Evolutionary conservation across 2,329 filamentous ascomycete genomes (phyloP).

Genomic region (Penicillium capsulatum): DNA sequence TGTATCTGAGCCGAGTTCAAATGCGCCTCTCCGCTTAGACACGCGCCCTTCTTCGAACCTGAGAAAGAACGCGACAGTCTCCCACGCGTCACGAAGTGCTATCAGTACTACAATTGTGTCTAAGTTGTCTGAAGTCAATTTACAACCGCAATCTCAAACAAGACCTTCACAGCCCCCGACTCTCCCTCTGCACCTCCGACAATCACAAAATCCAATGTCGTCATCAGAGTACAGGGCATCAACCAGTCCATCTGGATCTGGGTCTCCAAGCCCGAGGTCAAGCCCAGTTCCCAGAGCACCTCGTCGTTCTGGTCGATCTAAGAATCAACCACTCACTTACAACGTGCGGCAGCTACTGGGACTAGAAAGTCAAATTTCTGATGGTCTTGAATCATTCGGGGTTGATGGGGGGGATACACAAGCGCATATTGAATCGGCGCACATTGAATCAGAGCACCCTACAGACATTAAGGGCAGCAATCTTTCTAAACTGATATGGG

Average conservation of each 20-base stretch:
- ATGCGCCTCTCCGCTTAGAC: too few relatives aligned
- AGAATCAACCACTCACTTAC: conserved; percentile 3
- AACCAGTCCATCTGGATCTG: background rate
- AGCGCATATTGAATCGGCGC: background rate
- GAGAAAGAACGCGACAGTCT: background rate
- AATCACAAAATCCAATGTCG: background rate
- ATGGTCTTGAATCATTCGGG: too few relatives aligned
- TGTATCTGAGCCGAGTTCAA: background rate
- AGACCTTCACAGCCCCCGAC: background rate
- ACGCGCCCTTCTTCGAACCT: too few relatives aligned
- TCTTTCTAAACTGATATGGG: conserved; percentile 26
- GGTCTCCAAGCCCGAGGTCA: background rate
- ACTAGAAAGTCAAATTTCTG: background rate
- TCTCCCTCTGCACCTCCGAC: too few relatives aligned
- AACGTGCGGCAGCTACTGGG: conserved; percentile 4
- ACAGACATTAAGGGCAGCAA: background rate
- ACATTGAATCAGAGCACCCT: background rate
- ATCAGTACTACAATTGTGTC: background rate
- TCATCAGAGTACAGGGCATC: background rate
- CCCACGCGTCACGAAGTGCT: background rate
- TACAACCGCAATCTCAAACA: background rate
- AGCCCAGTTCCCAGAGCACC: background rate
- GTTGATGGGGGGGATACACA: background rate
- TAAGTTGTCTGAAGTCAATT: background rate
- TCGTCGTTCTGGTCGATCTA: conserved; percentile 2